Evolutionary conservation across 495 filamentous ascomycete genomes (phyloP), one percentile per base, ranked within the genome.

Genomic region (Daldinia vernicosa): DNA sequence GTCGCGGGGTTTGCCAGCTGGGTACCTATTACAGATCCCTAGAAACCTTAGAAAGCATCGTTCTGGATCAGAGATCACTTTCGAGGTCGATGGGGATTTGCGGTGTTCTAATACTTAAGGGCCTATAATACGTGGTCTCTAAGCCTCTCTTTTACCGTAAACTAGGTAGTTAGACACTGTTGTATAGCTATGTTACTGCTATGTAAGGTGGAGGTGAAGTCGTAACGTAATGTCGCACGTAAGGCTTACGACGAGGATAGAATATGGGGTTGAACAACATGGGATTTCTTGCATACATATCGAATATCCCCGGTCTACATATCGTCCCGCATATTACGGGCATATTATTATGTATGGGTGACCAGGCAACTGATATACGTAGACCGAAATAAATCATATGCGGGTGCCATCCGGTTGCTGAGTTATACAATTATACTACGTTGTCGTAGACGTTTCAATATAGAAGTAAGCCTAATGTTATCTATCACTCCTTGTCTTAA

Each of bases 171-270:
- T 47, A 47, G 43, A 19, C 43, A 12, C 17, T 47, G 43, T 11
- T 47, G 43, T 17, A 47, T 47, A 47, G 43, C 3, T 43, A 19
- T 8, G 33, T 35, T 35, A 35, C 3, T 35, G 17, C 6, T 24
- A 24, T 47, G 19, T 30, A 12, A 59, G 63, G 55, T 26, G 45
- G 54, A 58, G 55, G 50, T 63, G 22, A 60, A 60, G 47, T 65
- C 53, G 50, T 39, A 55, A 39, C 26, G 30, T 55, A 37, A 59
- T 68, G 60, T 72, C 64, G 60, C 55, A 67, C 60, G 56, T 72
- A 72, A 65, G 70, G 61, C 64, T 72, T 68, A 39, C 65, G 60
- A 72, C n/a, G 69, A 56, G 53, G 50, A 22, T 19, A 28, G 50
- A 40, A 54, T 52, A 60, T 68, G 60, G 55, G 60, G 65, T 72